A percentile compares a stretch with the other conserved stretches of the same genome.
Evolutionary conservation across 2,329 filamentous ascomycete species (phyloP).

Genomic region (Pseudogymnoascus sp.): DNA sequence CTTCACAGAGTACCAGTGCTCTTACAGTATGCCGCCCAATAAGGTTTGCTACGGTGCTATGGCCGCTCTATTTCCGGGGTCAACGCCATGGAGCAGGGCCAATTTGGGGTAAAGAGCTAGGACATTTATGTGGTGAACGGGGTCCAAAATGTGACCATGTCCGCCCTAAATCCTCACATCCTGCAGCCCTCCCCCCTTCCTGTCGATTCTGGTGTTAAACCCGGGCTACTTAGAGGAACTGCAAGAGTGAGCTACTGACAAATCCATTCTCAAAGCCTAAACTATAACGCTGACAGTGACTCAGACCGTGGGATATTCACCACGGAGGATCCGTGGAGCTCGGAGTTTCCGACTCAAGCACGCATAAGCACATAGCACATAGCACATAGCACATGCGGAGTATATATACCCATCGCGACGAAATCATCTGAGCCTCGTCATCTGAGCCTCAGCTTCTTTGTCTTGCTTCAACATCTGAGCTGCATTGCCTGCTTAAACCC

Average conservation of each 20-base stretch:
- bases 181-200: neutral
- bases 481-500: neutral
- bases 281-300: neutral
- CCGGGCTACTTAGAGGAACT: neutral
- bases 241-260: constrained; percentile 1
- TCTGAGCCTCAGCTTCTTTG: neutral
- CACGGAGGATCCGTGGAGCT: neutral
- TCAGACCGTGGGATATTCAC: neutral
- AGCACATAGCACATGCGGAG: neutral
- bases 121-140: neutral
- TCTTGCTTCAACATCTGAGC: neutral
- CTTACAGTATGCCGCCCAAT: neutral
- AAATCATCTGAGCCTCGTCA: neutral
- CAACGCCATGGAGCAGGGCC: neutral
- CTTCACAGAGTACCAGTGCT: neutral
- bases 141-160: neutral
- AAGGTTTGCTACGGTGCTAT: neutral
- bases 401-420: neutral
- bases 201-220: neutral
- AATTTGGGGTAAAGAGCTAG: constrained; percentile 2
- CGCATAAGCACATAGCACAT: neutral
- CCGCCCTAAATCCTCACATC: neutral
- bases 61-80: neutral
- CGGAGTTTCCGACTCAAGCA: neutral
- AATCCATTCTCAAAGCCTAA: neutral